A percentile compares a stretch with the other conserved stretches of the same genome.
Conservation (phyloP, 177 flowering plant genomes). For the Vitis hybrid region DNA sequence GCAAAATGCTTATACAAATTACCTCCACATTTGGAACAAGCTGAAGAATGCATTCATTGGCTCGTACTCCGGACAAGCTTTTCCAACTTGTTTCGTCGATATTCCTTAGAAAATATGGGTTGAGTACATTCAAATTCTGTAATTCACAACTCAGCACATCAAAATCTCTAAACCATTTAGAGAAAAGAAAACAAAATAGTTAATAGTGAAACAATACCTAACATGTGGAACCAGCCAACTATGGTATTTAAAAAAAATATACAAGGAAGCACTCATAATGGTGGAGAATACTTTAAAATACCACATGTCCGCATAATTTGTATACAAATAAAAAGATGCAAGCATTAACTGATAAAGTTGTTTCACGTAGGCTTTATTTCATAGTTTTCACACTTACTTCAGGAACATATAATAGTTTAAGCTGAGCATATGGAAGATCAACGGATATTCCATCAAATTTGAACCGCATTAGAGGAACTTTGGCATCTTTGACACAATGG, state of each 20-base stretch:
- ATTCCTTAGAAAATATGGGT: slow-evolving; percentile 32
- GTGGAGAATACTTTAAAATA: too few relatives aligned
- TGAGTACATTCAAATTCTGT: slow-evolving; percentile 49
- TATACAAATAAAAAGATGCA: not conserved
- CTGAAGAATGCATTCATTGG: slow-evolving; percentile 43
- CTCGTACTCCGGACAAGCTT: slow-evolving; percentile 61
- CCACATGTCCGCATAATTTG: too few relatives aligned
- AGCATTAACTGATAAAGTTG: not conserved
- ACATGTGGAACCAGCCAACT: too few relatives aligned
- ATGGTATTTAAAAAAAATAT: not conserved
- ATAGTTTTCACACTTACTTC: slow-evolving; percentile 34
- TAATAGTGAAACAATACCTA: too few relatives aligned
- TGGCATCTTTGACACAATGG: slow-evolving; percentile 58
- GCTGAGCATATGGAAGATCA: slow-evolving; percentile 58
- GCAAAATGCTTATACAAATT: not conserved
- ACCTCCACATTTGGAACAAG: slow-evolving; percentile 64
- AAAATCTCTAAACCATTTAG: not conserved
- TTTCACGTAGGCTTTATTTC: not conserved
- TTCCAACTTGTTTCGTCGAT: slow-evolving; percentile 59
- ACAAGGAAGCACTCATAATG: too few relatives aligned
- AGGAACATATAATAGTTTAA: slow-evolving; percentile 42
- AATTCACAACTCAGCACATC: slow-evolving; percentile 6
- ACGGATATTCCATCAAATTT: slow-evolving; percentile 53
- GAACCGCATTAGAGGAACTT: slow-evolving; percentile 61
- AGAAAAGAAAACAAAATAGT: not conserved